Percentiles rank a stretch among this genome's conserved stretches.
Conservation (phyloP, 345 rosid species). For the Linum tenue region DNA sequence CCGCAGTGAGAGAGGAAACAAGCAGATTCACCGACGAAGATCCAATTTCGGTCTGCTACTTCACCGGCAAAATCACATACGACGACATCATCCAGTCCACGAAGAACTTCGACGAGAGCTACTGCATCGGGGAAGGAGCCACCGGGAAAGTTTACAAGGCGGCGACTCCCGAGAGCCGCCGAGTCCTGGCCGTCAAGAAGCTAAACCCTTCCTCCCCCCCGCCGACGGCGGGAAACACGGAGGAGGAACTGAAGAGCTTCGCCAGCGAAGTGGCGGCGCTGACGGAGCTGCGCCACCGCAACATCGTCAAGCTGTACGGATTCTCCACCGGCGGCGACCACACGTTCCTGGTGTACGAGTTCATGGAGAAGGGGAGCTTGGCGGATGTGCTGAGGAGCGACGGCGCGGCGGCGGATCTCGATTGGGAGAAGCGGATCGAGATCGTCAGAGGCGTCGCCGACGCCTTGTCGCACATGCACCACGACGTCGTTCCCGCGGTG, state of each 20-base stretch:
- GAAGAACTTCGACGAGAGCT: constrained; percentile 14
- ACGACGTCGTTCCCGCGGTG: constrained; percentile 18
- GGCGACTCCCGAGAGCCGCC: background rate
- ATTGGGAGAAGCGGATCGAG: constrained; percentile 16
- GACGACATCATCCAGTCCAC: constrained; percentile 27
- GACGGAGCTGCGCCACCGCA: constrained; percentile 16
- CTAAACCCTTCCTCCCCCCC: background rate
- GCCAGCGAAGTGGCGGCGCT: constrained; percentile 16
- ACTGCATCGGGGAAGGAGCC: constrained; percentile 30
- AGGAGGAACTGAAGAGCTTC: constrained; percentile 5
- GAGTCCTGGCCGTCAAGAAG: constrained; percentile 21
- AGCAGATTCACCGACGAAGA: background rate
- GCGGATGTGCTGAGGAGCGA: background rate
- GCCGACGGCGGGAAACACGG: background rate
- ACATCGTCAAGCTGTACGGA: constrained; percentile 3
- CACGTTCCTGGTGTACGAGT: constrained; percentile 1
- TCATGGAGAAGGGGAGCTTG: constrained; percentile 4
- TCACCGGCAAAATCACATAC: constrained; percentile 23
- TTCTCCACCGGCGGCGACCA: background rate
- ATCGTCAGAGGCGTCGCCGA: constrained; percentile 16
- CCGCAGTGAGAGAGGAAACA: constrained; percentile 1
- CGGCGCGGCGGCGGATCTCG: constrained; percentile 11
- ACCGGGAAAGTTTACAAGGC: constrained; percentile 33
- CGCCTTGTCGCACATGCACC: constrained; percentile 23
- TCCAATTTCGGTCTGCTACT: constrained; percentile 9